A percentile compares a stretch with the other conserved stretches of the same genome.
Evolutionary conservation across 2,329 filamentous ascomycete genomes (phyloP).

Genomic region (Xylaria sp.): DNA sequence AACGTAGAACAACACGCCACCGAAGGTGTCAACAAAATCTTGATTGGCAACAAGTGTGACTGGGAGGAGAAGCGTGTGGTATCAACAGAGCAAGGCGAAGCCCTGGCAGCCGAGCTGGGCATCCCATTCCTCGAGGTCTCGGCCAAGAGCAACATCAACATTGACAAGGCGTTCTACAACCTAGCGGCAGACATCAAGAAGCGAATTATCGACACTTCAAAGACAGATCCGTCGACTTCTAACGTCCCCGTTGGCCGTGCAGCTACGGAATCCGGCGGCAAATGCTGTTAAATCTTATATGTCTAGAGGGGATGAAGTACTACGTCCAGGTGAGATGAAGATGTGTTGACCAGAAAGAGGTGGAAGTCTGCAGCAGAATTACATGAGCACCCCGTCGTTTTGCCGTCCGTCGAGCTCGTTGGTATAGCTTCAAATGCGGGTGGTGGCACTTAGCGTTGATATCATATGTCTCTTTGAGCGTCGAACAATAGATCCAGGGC

Average conservation of each 20-base stretch:
- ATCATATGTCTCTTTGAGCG: constrained; percentile 27
- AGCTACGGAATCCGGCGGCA: constrained; percentile 66
- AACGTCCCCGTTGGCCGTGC: constrained; percentile 75
- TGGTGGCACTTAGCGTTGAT: constrained; percentile 26
- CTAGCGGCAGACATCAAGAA: constrained; percentile 98
- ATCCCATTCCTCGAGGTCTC: constrained; percentile 99
- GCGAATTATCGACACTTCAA: constrained; percentile 90
- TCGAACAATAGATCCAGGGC: constrained; percentile 30
- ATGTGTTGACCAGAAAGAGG: constrained; percentile 11
- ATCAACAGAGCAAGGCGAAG: constrained; percentile 91
- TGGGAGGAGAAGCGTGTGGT: constrained; percentile 99
- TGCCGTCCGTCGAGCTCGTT: constrained; percentile 20
- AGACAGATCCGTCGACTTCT: constrained; percentile 71
- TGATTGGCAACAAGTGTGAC: constrained; percentile 99
- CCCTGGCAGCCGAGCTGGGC: constrained; percentile 92
- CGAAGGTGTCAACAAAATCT: constrained; percentile 99
- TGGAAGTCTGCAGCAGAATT: constrained; percentile 10
- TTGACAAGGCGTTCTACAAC: constrained; percentile 97
- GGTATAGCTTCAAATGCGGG: constrained; percentile 20
- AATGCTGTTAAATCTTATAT: constrained; percentile 74
- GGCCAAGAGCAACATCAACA: constrained; percentile 98
- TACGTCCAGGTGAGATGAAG: not conserved
- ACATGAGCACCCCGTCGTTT: constrained; percentile 12
- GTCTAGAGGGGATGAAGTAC: constrained; percentile 22
- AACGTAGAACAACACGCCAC: constrained; percentile 98